These are phyloP conservation scores for Phaseolus coccineus DNA, from an alignment of 331 rosid genomes.

Conservation along the genomic window DNA sequence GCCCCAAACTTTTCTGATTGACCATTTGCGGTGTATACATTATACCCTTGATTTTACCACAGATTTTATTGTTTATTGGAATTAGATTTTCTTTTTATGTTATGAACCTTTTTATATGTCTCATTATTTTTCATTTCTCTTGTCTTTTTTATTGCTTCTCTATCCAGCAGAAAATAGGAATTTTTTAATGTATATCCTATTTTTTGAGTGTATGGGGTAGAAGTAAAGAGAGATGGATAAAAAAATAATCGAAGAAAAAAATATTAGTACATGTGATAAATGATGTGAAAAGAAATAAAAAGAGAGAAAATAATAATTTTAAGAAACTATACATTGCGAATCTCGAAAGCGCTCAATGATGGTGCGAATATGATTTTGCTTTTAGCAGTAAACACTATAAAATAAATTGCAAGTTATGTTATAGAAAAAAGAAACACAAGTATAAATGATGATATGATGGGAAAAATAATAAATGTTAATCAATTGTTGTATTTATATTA, in stretches of 20 bases:
- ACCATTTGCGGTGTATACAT: conserved; percentile 1
- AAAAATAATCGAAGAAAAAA: neutral
- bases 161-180: neutral
- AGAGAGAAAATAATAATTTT: neutral
- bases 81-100: neutral
- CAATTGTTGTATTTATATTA: too few species aligned
- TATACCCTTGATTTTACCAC: conserved; percentile 2
- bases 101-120: neutral
- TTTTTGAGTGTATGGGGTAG: neutral
- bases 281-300: neutral
- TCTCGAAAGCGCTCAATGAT: neutral
- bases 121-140: neutral
- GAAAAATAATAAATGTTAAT: neutral
- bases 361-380: neutral
- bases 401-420: too few species aligned
- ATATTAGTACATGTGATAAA: neutral
- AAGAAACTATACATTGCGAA: too few species aligned
- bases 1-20: neutral
- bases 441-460: neutral
- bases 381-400: neutral
- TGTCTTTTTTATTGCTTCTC: neutral
- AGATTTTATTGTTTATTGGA: neutral
- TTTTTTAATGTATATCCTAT: neutral
- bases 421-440: neutral
- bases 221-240: neutral